Percentiles rank a stretch among this genome's conserved stretches.
Evolutionary conservation across 768 basidiomycete genomes (phyloP).

Genomic region (Imleria badia): DNA sequence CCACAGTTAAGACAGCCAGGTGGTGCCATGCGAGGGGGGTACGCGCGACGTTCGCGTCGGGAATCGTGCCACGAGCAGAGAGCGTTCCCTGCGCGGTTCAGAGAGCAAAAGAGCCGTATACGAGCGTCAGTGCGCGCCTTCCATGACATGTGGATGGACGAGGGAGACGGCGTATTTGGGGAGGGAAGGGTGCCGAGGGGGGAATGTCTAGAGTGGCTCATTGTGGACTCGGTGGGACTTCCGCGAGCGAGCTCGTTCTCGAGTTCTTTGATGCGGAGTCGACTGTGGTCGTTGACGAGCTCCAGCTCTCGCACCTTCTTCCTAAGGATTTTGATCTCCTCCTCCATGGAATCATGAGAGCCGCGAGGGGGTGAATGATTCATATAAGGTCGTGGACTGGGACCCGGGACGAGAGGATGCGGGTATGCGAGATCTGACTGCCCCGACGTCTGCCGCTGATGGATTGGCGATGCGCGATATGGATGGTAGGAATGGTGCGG

Average conservation of each 20-base stretch:
- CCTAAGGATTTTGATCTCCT: conserved; percentile 55
- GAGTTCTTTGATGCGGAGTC: conserved; percentile 47
- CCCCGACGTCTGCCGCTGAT: conserved; percentile 23
- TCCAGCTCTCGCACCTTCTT: conserved; percentile 64
- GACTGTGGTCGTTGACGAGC: conserved; percentile 51
- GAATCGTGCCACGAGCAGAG: conserved; percentile 92
- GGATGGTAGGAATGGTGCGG: conserved; percentile 29
- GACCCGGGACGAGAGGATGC: conserved; percentile 13
- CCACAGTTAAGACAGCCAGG: conserved; percentile 80
- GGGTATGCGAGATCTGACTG: conserved; percentile 23
- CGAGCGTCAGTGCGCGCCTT: conserved; percentile 72
- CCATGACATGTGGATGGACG: conserved; percentile 58
- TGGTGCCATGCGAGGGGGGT: conserved; percentile 80
- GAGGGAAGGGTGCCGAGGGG: conserved; percentile 15
- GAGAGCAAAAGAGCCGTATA: conserved; percentile 67
- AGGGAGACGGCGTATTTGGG: conserved; percentile 37
- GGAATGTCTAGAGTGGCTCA: conserved; percentile 17
- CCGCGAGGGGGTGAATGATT: conserved; percentile 19
- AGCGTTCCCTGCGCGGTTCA: conserved; percentile 86
- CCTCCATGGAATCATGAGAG: conserved; percentile 35
- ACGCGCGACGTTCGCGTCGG: conserved; percentile 73
- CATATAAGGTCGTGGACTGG: conserved; percentile 20
- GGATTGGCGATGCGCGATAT: conserved; percentile 22
- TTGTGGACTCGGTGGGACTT: conserved; percentile 24
- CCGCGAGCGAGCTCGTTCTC: conserved; percentile 43